phyloP scores from a whole-genome alignment of 257 asterid genomes.

The Thymus mandschuricus region DNA sequence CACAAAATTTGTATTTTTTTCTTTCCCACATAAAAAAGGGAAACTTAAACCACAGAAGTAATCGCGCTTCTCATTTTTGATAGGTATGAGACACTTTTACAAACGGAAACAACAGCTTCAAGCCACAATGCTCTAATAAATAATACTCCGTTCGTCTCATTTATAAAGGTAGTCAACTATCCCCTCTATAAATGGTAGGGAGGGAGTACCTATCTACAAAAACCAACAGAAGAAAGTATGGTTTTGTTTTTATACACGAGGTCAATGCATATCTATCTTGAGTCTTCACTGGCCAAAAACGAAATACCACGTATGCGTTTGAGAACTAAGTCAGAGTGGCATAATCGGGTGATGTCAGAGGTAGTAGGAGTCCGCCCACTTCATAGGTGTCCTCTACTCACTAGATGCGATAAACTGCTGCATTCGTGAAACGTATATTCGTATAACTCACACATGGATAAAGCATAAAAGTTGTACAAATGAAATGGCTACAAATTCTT shows the following conservation, averaged over 20 bases:
- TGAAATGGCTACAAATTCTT: background rate
- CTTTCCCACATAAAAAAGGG: too few species aligned
- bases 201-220: background rate
- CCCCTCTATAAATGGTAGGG: too few species aligned
- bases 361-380: background rate
- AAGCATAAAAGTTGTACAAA: background rate
- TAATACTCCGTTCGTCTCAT: too few species aligned
- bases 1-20: too few species aligned
- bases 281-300: background rate
- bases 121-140: background rate
- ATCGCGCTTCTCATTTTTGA: too few species aligned
- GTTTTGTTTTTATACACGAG: background rate
- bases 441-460: background rate
- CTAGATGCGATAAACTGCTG: constrained; percentile 17
- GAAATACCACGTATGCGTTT: background rate
- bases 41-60: too few species aligned
- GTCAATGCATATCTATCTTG: constrained; percentile 4
- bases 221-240: background rate
- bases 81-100: too few species aligned
- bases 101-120: too few species aligned
- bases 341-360: background rate
- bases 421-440: background rate
- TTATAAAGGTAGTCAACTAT: too few species aligned
- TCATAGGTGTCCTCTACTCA: background rate
- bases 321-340: background rate